phyloP scores from a whole-genome alignment of 441 rosid species.

The Eutrema salsugineum region DNA sequence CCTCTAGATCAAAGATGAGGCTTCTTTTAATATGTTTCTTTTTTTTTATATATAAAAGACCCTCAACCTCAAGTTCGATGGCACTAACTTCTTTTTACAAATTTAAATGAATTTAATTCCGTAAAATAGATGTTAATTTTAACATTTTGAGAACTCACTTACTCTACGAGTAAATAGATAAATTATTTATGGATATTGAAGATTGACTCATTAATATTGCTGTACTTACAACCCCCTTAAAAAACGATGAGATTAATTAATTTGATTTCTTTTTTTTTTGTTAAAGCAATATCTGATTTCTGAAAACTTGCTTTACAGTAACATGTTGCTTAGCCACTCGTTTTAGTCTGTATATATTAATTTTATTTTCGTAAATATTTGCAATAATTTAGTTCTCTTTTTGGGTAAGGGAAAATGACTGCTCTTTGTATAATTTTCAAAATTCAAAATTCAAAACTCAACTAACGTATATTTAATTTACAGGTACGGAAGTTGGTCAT shows the following conservation, averaged over 20 bases:
- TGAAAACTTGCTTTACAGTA: constrained; percentile 35
- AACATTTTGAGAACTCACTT: not conserved
- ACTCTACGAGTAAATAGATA: not conserved
- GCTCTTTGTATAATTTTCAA: not conserved
- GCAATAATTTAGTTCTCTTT: constrained; percentile 6
- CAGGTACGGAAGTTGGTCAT: not conserved
- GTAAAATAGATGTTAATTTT: not conserved
- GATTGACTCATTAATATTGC: not conserved
- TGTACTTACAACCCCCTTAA: not conserved
- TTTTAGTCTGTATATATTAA: constrained; percentile 7
- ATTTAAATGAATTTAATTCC: not conserved
- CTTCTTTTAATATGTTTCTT: not conserved
- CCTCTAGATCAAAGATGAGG: not conserved
- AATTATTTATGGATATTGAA: not conserved
- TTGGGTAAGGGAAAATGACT: constrained; percentile 43
- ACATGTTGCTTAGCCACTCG: constrained; percentile 37
- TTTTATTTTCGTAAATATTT: not conserved
- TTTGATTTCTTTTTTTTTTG: too few species aligned
- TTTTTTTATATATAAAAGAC: not conserved
- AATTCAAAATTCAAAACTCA: not conserved
- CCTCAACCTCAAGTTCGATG: not conserved
- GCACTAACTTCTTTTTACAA: not conserved
- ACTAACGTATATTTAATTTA: constrained; percentile 5
- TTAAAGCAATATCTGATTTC: not conserved
- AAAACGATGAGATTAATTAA: not conserved